Conservation (phyloP, 2,329 filamentous ascomycete species). For the Aspergillus persii region DNA sequence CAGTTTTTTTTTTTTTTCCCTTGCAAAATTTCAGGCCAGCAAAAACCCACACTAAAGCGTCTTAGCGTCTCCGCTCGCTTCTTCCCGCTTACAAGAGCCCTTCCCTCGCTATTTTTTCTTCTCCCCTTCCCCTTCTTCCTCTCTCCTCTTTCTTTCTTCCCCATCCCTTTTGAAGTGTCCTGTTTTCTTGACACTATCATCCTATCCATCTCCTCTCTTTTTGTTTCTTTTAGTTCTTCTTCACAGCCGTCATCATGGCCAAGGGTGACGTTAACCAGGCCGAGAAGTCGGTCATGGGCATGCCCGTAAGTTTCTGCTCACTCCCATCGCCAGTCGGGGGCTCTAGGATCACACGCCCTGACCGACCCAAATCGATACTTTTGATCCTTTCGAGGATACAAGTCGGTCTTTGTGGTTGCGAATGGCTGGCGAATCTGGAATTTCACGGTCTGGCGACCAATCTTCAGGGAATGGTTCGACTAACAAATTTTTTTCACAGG, state of each 20-base stretch:
- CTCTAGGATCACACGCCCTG: slow-evolving; percentile 9
- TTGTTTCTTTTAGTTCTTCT: slow-evolving; percentile 40
- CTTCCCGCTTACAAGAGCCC: slow-evolving; percentile 38
- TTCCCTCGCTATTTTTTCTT: slow-evolving; percentile 36
- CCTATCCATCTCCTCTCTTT: slow-evolving; percentile 38
- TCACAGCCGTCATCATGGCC: slow-evolving; percentile 46
- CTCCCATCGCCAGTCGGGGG: slow-evolving; percentile 13
- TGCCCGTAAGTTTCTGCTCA: slow-evolving; percentile 43
- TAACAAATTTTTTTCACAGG: slow-evolving; percentile 52
- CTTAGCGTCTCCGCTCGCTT: slow-evolving; percentile 34
- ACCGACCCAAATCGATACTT: background rate
- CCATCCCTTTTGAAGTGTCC: slow-evolving; percentile 31
- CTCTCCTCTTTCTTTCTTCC: slow-evolving; percentile 47
- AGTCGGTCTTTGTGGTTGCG: background rate
- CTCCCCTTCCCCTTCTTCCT: slow-evolving; percentile 37
- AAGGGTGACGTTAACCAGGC: slow-evolving; percentile 49
- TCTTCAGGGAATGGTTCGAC: slow-evolving; percentile 14
- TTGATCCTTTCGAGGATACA: background rate
- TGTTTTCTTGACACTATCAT: slow-evolving; percentile 32
- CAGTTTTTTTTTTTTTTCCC: slow-evolving; percentile 18
- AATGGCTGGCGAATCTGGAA: background rate
- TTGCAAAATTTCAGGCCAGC: slow-evolving; percentile 14
- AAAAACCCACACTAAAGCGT: slow-evolving; percentile 16
- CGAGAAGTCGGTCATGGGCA: slow-evolving; percentile 56
- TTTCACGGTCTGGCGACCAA: slow-evolving; percentile 1